Conservation (phyloP, 2,329 filamentous ascomycete genomes). For the Tolypocladium sp. region DNA sequence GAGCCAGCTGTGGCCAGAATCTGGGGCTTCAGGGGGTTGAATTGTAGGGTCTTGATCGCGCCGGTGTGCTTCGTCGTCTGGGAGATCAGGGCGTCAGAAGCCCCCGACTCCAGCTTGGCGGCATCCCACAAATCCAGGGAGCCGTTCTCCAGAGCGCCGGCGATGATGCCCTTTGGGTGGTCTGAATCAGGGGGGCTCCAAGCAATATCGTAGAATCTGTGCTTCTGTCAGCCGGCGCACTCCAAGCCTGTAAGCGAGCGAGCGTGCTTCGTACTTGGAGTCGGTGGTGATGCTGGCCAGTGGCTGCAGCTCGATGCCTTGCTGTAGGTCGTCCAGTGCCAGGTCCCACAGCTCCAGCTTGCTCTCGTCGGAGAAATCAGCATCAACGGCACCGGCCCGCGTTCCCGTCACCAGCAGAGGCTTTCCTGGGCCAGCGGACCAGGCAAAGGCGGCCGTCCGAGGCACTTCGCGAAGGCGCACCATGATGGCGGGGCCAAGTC, state of each 20-base stretch:
- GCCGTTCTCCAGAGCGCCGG: slow-evolving; percentile 90
- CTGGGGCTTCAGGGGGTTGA: slow-evolving; percentile 87
- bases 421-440: slow-evolving; percentile 73
- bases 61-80: slow-evolving; percentile 85
- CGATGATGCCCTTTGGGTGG: slow-evolving; percentile 79
- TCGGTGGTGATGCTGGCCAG: slow-evolving; percentile 77
- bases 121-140: slow-evolving; percentile 92
- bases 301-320: slow-evolving; percentile 77
- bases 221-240: slow-evolving; percentile 5
- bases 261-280: slow-evolving; percentile 56
- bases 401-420: slow-evolving; percentile 90
- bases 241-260: background rate
- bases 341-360: slow-evolving; percentile 96
- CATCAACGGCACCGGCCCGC: slow-evolving; percentile 87
- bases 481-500: slow-evolving; percentile 49
- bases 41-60: slow-evolving; percentile 88
- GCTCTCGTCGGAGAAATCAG: slow-evolving; percentile 95
- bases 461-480: slow-evolving; percentile 94
- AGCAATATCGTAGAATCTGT: slow-evolving; percentile 91
- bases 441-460: slow-evolving; percentile 93
- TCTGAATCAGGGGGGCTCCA: slow-evolving; percentile 80
- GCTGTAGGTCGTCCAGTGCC: slow-evolving; percentile 65
- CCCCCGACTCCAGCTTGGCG: slow-evolving; percentile 50
- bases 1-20: slow-evolving; percentile 86
- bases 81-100: slow-evolving; percentile 69